Evolutionary conservation across 352 stramenopile species (phyloP), one percentile per base, ranked within the genome.

Genomic region (Pythium guiyangense): DNA sequence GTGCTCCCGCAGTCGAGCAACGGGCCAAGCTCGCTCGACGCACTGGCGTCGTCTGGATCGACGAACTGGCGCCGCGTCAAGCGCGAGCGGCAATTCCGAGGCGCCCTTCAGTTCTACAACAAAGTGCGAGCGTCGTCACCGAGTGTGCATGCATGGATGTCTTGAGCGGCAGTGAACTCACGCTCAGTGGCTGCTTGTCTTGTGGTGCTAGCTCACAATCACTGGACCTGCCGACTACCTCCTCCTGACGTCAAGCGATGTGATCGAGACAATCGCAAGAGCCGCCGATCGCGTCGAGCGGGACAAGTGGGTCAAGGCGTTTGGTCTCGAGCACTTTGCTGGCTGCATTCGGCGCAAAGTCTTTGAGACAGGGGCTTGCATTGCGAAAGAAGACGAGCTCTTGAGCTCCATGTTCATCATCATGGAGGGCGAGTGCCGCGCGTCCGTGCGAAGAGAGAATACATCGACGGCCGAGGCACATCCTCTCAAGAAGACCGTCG

Each of bases 191-290:
- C n/a, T n/a, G n/a, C n/a, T n/a, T n/a, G n/a, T n/a, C n/a, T n/a
- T n/a, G n/a, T n/a, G n/a, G n/a, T n/a, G n/a, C n/a, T 35, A 52
- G 17, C 37, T 29, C 34, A 14, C 18, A 2, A 54, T 79, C 14
- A 59, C 51, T 0, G 71, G 71, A 4, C 71, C 71, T n/a, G 71
- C 71, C 22, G 71, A 79, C 48, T 79, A 68, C 52, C 61, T 79
- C 26, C 54, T 77, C 35, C 52, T 79, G 46, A 71, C 66, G 5
- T 64, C 59, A 25, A 74, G 57, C 25, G 68, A 73, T 26, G 57
- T 79, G 14, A 31, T 60, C 25, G 71, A 77, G 58, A 71, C 56
- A 12, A 60, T 61, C 14, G 69, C 57, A 2, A 45, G 48, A 45
- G 71, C 63, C n/a, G 62, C 63, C 25, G 69, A 77, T 20, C 65